Base-by-base conservation (phyloP, 805 yeast species). In the Yarrowia deformans region DNA sequence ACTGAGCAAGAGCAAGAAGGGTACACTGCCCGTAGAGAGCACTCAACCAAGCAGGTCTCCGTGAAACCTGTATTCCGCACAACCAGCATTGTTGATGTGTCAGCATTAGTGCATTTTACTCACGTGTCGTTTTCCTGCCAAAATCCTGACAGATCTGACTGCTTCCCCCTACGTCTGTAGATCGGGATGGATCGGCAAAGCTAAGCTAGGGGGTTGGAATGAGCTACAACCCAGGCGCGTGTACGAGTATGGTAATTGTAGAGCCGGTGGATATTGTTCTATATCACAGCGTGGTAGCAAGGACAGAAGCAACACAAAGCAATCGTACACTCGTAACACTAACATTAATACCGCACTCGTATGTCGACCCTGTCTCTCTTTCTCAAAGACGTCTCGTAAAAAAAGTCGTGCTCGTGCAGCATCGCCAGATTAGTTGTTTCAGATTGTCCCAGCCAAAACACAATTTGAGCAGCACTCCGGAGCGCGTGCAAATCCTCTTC, bases 141-240 rank as follows among this genome's bases (percentile, higher is more conserved):
- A 23, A 23, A 23, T 23, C 29, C 50, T 4, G 1, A 13, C 18
- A 14, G 60, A 54, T 54, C 60, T 54, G 60, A 45, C 60, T 54
- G 60, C 45, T 16, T 54, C 60, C 60, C 60, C 60, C 60, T 54
- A 54, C 45, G 35, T 23, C 39, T 56, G 63, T 29, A 56, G 48
- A 56, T 56, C 63, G 63, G 61, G 63, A 56, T 56, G 63, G 63
- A 56, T 56, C 63, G 63, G 63, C 63, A 56, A 56, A 40, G 19
- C 37, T 56, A 56, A 40, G 37, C 63, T 40, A 19, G 48, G 61
- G 60, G 46, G 37, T 29, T 56, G 63, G 63, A 56, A 56, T 56
- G 63, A 56, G 48, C 60, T 19, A 54, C n/a, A n/a, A n/a, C n/a
- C n/a, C n/a, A 39, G 56, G 42, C 60, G 60, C 45, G 60, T 54